These are phyloP conservation scores for Chaetomiaceae sp. DNA, from an alignment of 2,329 filamentous ascomycete species.

Conservation along the genomic window DNA sequence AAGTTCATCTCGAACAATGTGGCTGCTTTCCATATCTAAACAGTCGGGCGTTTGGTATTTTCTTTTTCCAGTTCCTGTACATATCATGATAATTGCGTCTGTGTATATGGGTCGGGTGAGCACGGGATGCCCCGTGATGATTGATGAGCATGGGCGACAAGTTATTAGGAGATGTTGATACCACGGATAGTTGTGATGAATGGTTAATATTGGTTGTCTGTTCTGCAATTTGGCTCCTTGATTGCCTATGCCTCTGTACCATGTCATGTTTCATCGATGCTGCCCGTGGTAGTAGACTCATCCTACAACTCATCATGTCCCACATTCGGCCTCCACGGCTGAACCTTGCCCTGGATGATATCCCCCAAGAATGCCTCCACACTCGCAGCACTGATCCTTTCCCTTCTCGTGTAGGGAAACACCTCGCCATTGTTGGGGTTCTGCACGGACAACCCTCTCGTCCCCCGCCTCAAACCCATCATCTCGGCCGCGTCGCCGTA, in stretches of 20 bases:
- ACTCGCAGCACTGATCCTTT: slow-evolving; percentile 30
- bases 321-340: slow-evolving; percentile 30
- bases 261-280: no score
- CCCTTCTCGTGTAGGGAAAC: slow-evolving; percentile 34
- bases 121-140: background rate
- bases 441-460: slow-evolving; percentile 38
- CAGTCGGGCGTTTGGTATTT: background rate
- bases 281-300: no score
- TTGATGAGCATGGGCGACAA: background rate
- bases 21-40: slow-evolving; percentile 19
- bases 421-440: slow-evolving; percentile 42
- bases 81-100: background rate
- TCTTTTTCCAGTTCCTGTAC: background rate
- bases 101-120: background rate
- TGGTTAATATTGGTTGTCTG: background rate
- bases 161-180: background rate
- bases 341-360: slow-evolving; percentile 40
- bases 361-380: slow-evolving; percentile 42
- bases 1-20: slow-evolving; percentile 25
- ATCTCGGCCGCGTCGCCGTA: slow-evolving; percentile 40
- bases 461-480: slow-evolving; percentile 34
- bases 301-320: slow-evolving; percentile 21
- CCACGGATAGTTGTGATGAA: background rate
- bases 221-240: no score
- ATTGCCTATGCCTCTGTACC: no score